Base-by-base conservation (phyloP, 768 basidiomycete species). In the Trametopsis cervina region DNA sequence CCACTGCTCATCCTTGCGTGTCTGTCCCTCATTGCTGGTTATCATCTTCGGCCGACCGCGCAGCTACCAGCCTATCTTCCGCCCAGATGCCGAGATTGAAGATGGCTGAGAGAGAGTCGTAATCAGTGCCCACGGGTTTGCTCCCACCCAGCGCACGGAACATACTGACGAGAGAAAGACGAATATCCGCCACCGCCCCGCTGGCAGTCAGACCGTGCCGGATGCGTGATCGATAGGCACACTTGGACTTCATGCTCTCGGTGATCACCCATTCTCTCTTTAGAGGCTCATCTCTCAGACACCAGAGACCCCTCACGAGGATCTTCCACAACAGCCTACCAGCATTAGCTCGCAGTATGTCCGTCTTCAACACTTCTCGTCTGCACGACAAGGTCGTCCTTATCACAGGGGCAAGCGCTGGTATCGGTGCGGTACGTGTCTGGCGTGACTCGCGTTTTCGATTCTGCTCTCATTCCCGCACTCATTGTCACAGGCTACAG, bases 401-500 rank as follows among this genome's bases (percentile, higher is more conserved):
- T 42, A 76, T 95, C 52, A 95, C 92, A 23, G 92, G 92, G 18
- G 91, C 92, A 3, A 89, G 86, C 62, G 78, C 84, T 37, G 92
- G 92, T 38, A 95, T 95, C 54, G 92, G 92, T 47, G 85, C 89
- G 47, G 89, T 89, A 59, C 62, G 83, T 66, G 26, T 50, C 33
- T 47, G 38, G 27, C 27, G 22, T 20, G 50, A 38, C 37, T 46
- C 41, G 20, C 33, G 17, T 23, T 46, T 20, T 17, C 22, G 15
- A 17, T 21, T 36, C 25, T 47, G 21, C 21, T 7, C 41, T 48
- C 36, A 49, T n/a, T n/a, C n/a, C n/a, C n/a, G n/a, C n/a, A n/a
- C n/a, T 12, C 25, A 13, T 39, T 40, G 33, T 29, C n/a, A 40
- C 61, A 93, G 89, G 89, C 88, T 3, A 84, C 92, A 2, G 92